These are phyloP conservation scores for Phytophthora brassicae DNA, from an alignment of 352 stramenopile genomes.

Conservation along the genomic window DNA sequence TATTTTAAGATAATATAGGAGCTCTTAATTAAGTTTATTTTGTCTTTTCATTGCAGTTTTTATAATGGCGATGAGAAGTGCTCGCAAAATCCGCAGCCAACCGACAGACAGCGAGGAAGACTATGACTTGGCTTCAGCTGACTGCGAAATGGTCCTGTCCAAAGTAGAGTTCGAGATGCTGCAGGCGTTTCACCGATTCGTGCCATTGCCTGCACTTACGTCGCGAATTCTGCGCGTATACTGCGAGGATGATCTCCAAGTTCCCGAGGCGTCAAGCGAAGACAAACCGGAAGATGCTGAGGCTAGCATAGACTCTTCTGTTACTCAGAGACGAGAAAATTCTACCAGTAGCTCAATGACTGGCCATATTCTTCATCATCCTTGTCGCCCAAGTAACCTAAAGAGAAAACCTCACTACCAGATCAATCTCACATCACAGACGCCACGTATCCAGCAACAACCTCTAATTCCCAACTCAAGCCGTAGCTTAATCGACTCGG, in stretches of 20 bases:
- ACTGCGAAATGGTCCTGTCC: constrained; percentile 50
- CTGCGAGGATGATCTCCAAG: constrained; percentile 58
- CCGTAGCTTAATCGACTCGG: constrained; percentile 14
- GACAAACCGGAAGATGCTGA: neutral
- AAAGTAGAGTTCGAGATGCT: constrained; percentile 61
- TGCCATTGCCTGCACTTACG: constrained; percentile 52
- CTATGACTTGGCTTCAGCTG: constrained; percentile 2
- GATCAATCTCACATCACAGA: constrained; percentile 42
- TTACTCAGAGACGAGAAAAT: neutral
- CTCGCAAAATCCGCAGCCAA: constrained; percentile 13
- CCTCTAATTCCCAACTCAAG: constrained; percentile 1
- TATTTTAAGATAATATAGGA: constrained; percentile 17
- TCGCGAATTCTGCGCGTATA: constrained; percentile 54
- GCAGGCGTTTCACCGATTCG: constrained; percentile 53
- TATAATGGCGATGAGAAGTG: constrained; percentile 14
- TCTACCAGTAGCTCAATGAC: constrained; percentile 6
- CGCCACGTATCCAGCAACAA: constrained; percentile 14
- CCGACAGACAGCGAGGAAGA: constrained; percentile 8
- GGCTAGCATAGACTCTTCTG: neutral
- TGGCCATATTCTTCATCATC: constrained; percentile 32
- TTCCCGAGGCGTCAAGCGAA: constrained; percentile 27
- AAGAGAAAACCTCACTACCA: constrained; percentile 45
- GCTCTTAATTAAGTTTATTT: too few species aligned
- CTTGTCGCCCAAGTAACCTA: constrained; percentile 38
- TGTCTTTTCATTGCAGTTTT: neutral